Evolutionary conservation across 2,329 filamentous ascomycete species (phyloP).

Genomic region (Thelonectria discophora): DNA sequence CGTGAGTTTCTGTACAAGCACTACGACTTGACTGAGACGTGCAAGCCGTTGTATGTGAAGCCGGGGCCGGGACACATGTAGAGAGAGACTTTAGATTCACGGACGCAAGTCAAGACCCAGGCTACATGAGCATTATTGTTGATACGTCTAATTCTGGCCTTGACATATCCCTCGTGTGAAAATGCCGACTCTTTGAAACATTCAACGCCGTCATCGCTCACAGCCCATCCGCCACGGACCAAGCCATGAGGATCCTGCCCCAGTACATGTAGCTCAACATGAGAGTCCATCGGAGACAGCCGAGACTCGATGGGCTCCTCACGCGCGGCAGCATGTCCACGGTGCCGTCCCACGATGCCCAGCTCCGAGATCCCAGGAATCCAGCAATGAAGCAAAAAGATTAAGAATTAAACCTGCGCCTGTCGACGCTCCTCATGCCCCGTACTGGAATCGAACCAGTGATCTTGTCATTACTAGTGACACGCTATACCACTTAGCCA

Average conservation of each 20-base stretch:
- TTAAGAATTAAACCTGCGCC: too few species aligned
- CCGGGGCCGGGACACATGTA: too few species aligned
- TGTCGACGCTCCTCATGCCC: too few species aligned
- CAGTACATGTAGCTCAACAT: background rate
- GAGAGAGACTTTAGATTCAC: too few species aligned
- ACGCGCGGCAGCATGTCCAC: constrained; percentile 6
- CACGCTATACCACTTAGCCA: too few species aligned
- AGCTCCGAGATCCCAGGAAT: too few species aligned
- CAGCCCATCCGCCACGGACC: constrained; percentile 1
- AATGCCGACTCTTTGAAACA: constrained; percentile 1
- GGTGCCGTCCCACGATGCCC: constrained; percentile 5
- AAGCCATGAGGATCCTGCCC: background rate
- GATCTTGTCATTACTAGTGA: too few species aligned
- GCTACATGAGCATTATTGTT: background rate
- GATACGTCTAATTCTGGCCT: background rate
- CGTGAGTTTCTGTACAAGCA: background rate
- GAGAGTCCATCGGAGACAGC: background rate
- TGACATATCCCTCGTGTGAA: background rate
- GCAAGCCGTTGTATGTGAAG: background rate
- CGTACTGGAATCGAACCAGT: too few species aligned
- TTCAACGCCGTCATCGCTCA: background rate
- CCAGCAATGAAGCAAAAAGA: too few species aligned
- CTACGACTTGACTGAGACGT: background rate
- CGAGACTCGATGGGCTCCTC: constrained; percentile 4
- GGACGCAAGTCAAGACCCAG: too few species aligned